phyloP scores from a whole-genome alignment of 2,329 filamentous ascomycete species.

The Sclerotiophoma versabilis region DNA sequence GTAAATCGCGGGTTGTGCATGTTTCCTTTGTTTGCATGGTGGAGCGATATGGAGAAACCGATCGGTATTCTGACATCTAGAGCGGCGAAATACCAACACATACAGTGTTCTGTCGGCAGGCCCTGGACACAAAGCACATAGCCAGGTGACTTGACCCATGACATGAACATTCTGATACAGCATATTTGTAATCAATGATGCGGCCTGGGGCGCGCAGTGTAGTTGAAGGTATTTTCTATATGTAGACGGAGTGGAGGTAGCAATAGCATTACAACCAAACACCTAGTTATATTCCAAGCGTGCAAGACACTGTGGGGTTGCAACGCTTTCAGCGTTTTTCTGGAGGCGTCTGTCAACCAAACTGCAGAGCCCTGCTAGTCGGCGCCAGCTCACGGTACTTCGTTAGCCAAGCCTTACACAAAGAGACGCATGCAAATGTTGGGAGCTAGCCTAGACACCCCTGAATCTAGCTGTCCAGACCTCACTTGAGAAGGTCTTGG shows the following conservation, averaged over 20 bases:
- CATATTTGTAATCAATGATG: slow-evolving; percentile 14
- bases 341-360: not conserved
- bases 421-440: slow-evolving; percentile 12
- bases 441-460: slow-evolving; percentile 11
- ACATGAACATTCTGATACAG: slow-evolving; percentile 21
- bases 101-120: slow-evolving; percentile 19
- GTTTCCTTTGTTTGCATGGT: slow-evolving; percentile 20
- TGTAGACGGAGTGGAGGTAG: slow-evolving; percentile 13
- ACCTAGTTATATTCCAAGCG: not conserved
- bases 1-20: slow-evolving; percentile 10
- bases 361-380: not conserved
- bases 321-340: not conserved
- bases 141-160: slow-evolving; percentile 18
- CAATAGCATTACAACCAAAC: slow-evolving; percentile 3
- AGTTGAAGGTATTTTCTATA: slow-evolving; percentile 11
- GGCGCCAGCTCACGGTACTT: not conserved
- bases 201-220: slow-evolving; percentile 15
- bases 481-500: not conserved
- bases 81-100: slow-evolving; percentile 16
- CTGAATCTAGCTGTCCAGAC: slow-evolving; percentile 10
- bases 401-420: slow-evolving; percentile 4
- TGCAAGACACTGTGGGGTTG: not conserved
- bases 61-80: slow-evolving; percentile 14
- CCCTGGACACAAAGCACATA: slow-evolving; percentile 16
- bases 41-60: slow-evolving; percentile 6